These are phyloP conservation scores for Monosporascus sp. DNA, from an alignment of 2,329 filamentous ascomycete species.

Conservation along the genomic window DNA sequence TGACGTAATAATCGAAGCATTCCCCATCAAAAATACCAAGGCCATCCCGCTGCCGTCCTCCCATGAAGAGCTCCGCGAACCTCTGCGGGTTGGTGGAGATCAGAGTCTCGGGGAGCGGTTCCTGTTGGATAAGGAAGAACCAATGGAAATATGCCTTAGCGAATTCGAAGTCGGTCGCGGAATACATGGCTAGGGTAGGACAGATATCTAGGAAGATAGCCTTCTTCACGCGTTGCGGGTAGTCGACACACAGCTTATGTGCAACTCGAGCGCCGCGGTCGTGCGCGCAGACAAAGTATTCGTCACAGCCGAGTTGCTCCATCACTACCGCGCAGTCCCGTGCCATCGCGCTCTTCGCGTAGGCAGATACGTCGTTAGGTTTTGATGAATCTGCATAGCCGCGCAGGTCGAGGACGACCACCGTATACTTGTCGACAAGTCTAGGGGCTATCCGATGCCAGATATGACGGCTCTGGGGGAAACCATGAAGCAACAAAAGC, in stretches of 20 bases:
- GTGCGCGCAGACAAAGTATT: conserved; percentile 48
- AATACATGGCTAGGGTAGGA: conserved; percentile 51
- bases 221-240: conserved; percentile 33
- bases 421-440: conserved; percentile 33
- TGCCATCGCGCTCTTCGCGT: conserved; percentile 46
- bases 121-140: conserved; percentile 51
- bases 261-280: conserved; percentile 52
- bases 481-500: conserved; percentile 45
- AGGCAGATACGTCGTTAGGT: conserved; percentile 28
- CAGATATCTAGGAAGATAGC: conserved; percentile 47
- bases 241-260: conserved; percentile 48
- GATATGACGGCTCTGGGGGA: conserved; percentile 46
- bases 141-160: conserved; percentile 52
- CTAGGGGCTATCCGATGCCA: conserved; percentile 42
- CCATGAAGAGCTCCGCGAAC: conserved; percentile 38
- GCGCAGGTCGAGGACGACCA: conserved; percentile 44
- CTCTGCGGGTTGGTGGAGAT: conserved; percentile 32
- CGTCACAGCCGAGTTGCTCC: conserved; percentile 32
- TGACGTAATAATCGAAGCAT: conserved; percentile 36
- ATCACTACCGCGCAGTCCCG: conserved; percentile 41
- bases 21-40: conserved; percentile 28
- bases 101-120: conserved; percentile 45
- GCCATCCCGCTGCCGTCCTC: conserved; percentile 31
- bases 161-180: conserved; percentile 34
- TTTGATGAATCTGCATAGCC: conserved; percentile 49